Conservation (phyloP, 768 basidiomycete genomes). For the Russula sp. region DNA sequence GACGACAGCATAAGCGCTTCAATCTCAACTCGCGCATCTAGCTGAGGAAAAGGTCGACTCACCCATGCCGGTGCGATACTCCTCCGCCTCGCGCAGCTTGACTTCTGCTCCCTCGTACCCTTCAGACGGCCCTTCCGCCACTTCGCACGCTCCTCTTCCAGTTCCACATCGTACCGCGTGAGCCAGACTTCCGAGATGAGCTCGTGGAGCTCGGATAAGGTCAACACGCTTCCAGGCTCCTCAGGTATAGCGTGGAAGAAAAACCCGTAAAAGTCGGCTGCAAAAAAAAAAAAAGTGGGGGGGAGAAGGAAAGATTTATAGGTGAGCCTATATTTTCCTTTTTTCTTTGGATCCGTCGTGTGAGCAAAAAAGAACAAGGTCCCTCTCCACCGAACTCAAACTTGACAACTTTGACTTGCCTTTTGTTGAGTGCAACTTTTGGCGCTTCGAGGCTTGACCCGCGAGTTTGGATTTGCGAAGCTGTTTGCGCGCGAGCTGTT, state of each 20-base stretch:
- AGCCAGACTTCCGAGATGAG: slow-evolving; percentile 66
- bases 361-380: too few relatives aligned
- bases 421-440: slow-evolving; percentile 46
- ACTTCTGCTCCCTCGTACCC: slow-evolving; percentile 54
- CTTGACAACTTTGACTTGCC: slow-evolving; percentile 34
- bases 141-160: slow-evolving; percentile 51
- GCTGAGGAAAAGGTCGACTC: slow-evolving; percentile 22
- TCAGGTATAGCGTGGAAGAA: slow-evolving; percentile 68
- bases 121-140: slow-evolving; percentile 73
- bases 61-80: slow-evolving; percentile 80
- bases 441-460: slow-evolving; percentile 46
- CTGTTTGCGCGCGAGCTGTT: slow-evolving; percentile 58
- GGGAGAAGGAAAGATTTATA: too few relatives aligned
- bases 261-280: slow-evolving; percentile 68
- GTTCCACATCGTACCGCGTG: slow-evolving; percentile 56
- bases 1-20: not conserved
- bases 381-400: too few relatives aligned
- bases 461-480: slow-evolving; percentile 63
- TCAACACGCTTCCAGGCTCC: slow-evolving; percentile 36
- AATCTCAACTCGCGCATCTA: not conserved
- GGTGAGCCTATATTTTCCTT: too few relatives aligned
- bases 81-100: slow-evolving; percentile 57
- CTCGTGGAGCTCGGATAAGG: slow-evolving; percentile 57
- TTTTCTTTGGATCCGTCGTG: too few relatives aligned
- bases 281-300: not conserved